Conservation (phyloP, 1,284 basidiomycete species). For the Moniliophthora roreri region DNA sequence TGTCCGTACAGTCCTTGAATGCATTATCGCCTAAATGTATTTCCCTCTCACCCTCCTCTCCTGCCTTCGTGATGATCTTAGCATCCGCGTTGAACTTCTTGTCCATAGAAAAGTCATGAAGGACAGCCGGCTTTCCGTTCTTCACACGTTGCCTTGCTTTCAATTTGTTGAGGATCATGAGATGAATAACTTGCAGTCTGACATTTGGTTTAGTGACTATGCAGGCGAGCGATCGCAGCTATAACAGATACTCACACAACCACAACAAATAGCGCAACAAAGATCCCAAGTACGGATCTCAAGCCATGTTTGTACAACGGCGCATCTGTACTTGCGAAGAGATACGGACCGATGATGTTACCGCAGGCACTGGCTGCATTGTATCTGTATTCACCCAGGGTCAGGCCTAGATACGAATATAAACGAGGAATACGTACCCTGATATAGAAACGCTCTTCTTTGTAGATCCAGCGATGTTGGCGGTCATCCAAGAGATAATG, state of each 20-base stretch:
- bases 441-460: conserved; percentile 16
- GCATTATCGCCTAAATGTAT: conserved; percentile 12
- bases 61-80: background rate
- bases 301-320: conserved; percentile 15
- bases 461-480: conserved; percentile 18
- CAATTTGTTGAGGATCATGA: conserved; percentile 11
- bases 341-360: conserved; percentile 18
- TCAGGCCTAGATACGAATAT: background rate
- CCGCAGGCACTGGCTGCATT: conserved; percentile 17
- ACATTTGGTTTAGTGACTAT: background rate
- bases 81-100: conserved; percentile 11
- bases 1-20: conserved; percentile 14
- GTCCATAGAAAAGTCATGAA: conserved; percentile 16
- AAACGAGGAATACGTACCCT: background rate
- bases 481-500: conserved; percentile 20
- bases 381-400: background rate
- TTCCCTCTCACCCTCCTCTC: background rate
- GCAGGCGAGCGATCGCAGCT: background rate
- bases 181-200: conserved; percentile 11
- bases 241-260: conserved; percentile 3
- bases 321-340: conserved; percentile 14
- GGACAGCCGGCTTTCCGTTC: conserved; percentile 15
- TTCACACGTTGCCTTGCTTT: conserved; percentile 12
- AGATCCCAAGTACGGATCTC: conserved; percentile 13
- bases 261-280: conserved; percentile 11